A percentile compares a stretch with the other conserved stretches of the same genome.
phyloP scores from a whole-genome alignment of 352 stramenopile genomes.

The Globisporangium apiculatum region DNA sequence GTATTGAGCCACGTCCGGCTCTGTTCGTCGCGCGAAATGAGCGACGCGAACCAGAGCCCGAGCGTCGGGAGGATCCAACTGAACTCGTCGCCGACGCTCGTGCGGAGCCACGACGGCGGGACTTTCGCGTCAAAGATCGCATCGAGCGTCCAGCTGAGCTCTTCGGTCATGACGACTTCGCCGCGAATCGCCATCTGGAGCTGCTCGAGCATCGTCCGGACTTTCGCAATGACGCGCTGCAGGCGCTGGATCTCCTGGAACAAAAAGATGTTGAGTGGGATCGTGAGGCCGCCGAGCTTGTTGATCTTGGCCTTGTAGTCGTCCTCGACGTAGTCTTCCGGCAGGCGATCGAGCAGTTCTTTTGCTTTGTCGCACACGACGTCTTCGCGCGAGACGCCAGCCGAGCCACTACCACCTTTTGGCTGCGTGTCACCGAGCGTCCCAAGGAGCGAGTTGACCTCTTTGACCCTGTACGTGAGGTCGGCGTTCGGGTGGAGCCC shows the following conservation, averaged over 20 bases:
- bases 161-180: constrained; percentile 97
- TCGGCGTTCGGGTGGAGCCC: constrained; percentile 98
- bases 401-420: constrained; percentile 88
- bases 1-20: constrained; percentile 94
- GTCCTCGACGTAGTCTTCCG: constrained; percentile 96
- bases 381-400: constrained; percentile 91
- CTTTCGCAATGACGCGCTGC: constrained; percentile 94
- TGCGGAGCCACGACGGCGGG: constrained; percentile 94
- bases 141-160: constrained; percentile 93
- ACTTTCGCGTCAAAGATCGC: constrained; percentile 96
- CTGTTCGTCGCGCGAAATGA: constrained; percentile 95
- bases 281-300: constrained; percentile 92
- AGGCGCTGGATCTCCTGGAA: constrained; percentile 98
- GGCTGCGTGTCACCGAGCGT: constrained; percentile 96
- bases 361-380: constrained; percentile 94
- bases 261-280: constrained; percentile 98
- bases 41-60: constrained; percentile 95
- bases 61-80: constrained; percentile 96
- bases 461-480: constrained; percentile 96
- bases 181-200: constrained; percentile 96
- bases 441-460: constrained; percentile 92
- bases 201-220: constrained; percentile 93
- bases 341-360: constrained; percentile 92
- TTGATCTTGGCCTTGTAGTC: constrained; percentile 97
- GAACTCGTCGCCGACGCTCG: constrained; percentile 96